A percentile compares a stretch with the other conserved stretches of the same genome.
Evolutionary conservation across 2,329 filamentous ascomycete genomes (phyloP).

Genomic region (Trichoderma hamatum): DNA sequence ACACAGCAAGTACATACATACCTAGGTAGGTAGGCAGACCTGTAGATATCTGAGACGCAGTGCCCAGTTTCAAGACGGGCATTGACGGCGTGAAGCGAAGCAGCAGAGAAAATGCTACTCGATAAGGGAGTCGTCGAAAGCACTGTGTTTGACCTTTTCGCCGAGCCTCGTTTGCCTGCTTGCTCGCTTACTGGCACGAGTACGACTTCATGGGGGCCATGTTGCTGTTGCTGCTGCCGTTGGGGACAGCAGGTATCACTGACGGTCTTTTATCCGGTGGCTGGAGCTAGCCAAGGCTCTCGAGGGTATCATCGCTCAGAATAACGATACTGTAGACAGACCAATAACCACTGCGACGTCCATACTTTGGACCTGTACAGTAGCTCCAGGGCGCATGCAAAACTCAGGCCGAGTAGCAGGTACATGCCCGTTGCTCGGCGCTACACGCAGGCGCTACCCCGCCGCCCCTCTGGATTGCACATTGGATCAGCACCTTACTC

Average conservation of each 20-base stretch:
- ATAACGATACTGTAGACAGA: neutral
- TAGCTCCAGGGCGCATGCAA: neutral
- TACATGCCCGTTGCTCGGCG: conserved; percentile 16
- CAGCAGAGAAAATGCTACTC: neutral
- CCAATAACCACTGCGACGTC: neutral
- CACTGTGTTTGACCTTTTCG: neutral
- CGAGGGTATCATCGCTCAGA: conserved; percentile 21
- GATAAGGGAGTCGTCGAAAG: neutral
- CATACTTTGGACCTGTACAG: neutral
- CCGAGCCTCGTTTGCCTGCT: conserved; percentile 7
- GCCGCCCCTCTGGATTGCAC: conserved; percentile 26
- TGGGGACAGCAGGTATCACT: neutral
- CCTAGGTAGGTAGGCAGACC: no score
- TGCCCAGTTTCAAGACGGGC: conserved; percentile 13
- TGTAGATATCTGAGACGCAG: conserved; percentile 1
- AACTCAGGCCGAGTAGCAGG: conserved; percentile 18
- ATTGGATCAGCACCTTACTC: conserved; percentile 25
- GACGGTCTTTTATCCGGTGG: conserved; percentile 14
- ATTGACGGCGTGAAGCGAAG: conserved; percentile 6
- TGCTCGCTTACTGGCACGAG: conserved; percentile 13
- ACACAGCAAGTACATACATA: neutral
- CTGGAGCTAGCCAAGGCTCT: conserved; percentile 1
- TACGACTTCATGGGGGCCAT: conserved; percentile 19
- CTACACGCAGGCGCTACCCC: conserved; percentile 22
- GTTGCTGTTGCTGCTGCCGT: neutral